Evolutionary conservation across 2,329 filamentous ascomycete species (phyloP).

Genomic region (Colletotrichum aenigma): DNA sequence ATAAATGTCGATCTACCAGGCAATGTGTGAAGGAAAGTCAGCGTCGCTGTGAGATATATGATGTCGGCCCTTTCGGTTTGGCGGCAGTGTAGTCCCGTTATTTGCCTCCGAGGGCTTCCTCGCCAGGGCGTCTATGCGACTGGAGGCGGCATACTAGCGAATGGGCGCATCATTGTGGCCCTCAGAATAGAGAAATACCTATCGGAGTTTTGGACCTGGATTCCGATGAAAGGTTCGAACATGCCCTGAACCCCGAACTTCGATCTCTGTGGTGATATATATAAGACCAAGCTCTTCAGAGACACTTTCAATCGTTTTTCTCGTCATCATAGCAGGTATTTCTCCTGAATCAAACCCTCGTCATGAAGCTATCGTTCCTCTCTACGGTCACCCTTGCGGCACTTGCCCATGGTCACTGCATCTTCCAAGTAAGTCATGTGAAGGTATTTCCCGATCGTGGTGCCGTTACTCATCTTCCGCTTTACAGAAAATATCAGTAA

Average conservation of each 20-base stretch:
- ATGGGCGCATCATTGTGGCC: too few relatives aligned
- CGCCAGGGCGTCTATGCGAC: neutral
- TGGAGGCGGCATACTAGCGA: neutral
- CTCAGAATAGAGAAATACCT: neutral
- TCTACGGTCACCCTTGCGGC: neutral
- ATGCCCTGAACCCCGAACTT: neutral
- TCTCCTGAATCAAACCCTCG: too few relatives aligned
- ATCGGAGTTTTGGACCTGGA: neutral
- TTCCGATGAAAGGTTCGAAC: neutral
- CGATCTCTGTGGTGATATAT: neutral
- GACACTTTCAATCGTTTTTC: too few relatives aligned
- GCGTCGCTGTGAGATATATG: neutral
- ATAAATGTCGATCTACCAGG: neutral
- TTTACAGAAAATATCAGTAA: constrained; percentile 10
- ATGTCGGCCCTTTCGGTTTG: neutral
- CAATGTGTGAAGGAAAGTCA: neutral
- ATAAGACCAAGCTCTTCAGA: neutral
- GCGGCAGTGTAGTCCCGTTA: neutral
- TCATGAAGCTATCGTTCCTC: neutral
- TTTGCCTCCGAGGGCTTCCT: neutral
- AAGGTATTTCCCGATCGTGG: neutral
- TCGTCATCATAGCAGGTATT: neutral
- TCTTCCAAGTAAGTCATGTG: constrained; percentile 4
- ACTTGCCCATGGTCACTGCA: neutral
- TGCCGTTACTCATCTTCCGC: neutral